These are phyloP conservation scores for Fabrea salina DNA, from an alignment of 169 alveolate genomes.

Conservation along the genomic window DNA sequence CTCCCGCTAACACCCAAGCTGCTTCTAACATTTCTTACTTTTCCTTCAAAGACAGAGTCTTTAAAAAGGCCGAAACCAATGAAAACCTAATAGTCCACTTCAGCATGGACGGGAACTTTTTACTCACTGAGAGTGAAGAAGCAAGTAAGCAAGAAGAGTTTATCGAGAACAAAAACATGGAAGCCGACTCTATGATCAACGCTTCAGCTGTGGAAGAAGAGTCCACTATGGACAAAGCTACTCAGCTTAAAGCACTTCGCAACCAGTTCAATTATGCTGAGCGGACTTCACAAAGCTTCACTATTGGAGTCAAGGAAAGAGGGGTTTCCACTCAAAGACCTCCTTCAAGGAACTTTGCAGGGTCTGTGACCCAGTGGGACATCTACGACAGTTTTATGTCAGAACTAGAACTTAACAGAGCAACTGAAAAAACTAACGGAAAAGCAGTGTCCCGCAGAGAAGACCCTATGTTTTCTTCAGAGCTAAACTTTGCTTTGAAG, in stretches of 20 bases:
- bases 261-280: conserved; percentile 89
- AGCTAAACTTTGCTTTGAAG: conserved; percentile 78
- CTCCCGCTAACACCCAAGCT: conserved; percentile 83
- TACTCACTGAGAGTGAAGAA: conserved; percentile 68
- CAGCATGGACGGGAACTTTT: conserved; percentile 67
- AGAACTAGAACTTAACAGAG: conserved; percentile 71
- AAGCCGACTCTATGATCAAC: conserved; percentile 42
- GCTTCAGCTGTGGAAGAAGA: conserved; percentile 56
- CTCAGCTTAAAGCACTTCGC: conserved; percentile 74
- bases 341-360: conserved; percentile 70
- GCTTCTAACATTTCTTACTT: conserved; percentile 81
- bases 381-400: conserved; percentile 90
- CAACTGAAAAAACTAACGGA: conserved; percentile 45
- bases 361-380: conserved; percentile 88
- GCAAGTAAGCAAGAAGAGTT: conserved; percentile 76
- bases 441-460: conserved; percentile 58
- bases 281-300: conserved; percentile 86
- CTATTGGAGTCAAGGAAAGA: conserved; percentile 67
- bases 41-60: conserved; percentile 65
- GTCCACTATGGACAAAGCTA: conserved; percentile 64
- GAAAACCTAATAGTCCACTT: conserved; percentile 81
- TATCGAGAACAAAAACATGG: conserved; percentile 63
- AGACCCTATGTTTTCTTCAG: conserved; percentile 65
- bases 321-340: conserved; percentile 85
- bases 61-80: conserved; percentile 79